Evolutionary conservation across 768 basidiomycete species (phyloP), one percentile per base, ranked within the genome.

Genomic region (Rhizopogon vesiculosus): DNA sequence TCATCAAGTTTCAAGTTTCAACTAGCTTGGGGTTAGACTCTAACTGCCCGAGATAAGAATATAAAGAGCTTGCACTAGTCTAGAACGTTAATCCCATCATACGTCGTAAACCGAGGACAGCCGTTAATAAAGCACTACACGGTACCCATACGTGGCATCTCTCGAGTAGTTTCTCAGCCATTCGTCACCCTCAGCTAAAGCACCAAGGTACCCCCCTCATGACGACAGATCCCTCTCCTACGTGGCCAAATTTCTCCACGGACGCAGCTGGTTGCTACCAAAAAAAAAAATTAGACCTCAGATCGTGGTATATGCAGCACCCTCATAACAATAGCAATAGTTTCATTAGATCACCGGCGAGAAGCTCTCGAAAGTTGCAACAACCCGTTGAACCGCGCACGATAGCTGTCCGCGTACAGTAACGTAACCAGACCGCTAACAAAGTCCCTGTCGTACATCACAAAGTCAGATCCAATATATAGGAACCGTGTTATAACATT

Each of bases 381-480:
- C 56, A 80, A 54, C 18, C 74, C 67, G 29, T 75, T 65, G 61
- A 78, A 73, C 49, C 75, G 69, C 46, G 69, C 67, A 18, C 76
- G 72, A 70, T 78, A 81, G 39, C 62, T 68, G 56, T 82, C 78
- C 8, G 74, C 81, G 51, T 82, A 83, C 42, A 82, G 63, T 42
- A 80, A 63, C 33, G 69, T 71, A 49, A 80, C 65, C 42, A 82
- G 67, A 13, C 81, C 81, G 48, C 74, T 78, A 56, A 81, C 64
- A 59, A 80, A 79, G 49, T 80, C 77, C 80, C 80, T 82, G 55
- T 25, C 54, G 53, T n/a, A 46, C 43, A 56, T 35, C 29, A 35
- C 40, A 13, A 4, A 7, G 16, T 45, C 19, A 31, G 25, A 51
- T 13, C 54, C 54, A 43, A 56, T 16, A 42, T 28, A 22, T 51